Conservation (phyloP, 2,329 filamentous ascomycete species). For the Neoscytalidium dimidiatum region DNA sequence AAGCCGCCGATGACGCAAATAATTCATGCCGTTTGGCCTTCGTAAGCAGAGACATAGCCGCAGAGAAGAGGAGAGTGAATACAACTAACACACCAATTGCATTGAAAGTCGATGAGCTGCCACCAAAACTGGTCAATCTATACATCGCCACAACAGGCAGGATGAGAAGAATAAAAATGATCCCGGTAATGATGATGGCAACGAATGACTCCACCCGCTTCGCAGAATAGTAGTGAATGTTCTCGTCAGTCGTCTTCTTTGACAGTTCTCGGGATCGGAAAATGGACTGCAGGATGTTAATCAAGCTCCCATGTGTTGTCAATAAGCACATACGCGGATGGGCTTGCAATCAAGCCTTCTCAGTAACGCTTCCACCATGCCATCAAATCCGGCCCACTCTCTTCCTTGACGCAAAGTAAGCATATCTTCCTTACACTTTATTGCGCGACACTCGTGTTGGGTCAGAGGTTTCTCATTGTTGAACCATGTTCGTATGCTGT, state of each 20-base stretch:
- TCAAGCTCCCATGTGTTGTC: background rate
- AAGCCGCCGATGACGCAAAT: conserved; percentile 41
- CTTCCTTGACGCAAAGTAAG: conserved; percentile 35
- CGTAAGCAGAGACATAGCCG: conserved; percentile 40
- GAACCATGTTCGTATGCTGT: conserved; percentile 35
- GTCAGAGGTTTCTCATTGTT: conserved; percentile 29
- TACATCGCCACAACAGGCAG: conserved; percentile 45
- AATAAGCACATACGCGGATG: background rate
- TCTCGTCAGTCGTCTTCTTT: conserved; percentile 35
- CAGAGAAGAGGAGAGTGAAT: conserved; percentile 39
- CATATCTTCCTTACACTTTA: conserved; percentile 38
- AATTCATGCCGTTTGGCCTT: conserved; percentile 39
- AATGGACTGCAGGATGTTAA: background rate
- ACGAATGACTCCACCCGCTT: conserved; percentile 42
- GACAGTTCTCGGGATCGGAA: background rate
- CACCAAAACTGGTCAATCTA: conserved; percentile 32
- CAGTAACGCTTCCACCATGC: conserved; percentile 31
- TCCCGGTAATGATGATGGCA: conserved; percentile 43
- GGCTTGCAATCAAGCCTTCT: conserved; percentile 25
- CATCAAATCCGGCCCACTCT: conserved; percentile 40
- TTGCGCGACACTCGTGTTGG: conserved; percentile 28
- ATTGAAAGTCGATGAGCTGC: conserved; percentile 36
- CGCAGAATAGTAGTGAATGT: conserved; percentile 39
- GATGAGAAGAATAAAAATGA: conserved; percentile 45
- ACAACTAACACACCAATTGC: conserved; percentile 45